phyloP scores from a whole-genome alignment of 1,139 yeast genomes.

The Blastobotrys apis region DNA sequence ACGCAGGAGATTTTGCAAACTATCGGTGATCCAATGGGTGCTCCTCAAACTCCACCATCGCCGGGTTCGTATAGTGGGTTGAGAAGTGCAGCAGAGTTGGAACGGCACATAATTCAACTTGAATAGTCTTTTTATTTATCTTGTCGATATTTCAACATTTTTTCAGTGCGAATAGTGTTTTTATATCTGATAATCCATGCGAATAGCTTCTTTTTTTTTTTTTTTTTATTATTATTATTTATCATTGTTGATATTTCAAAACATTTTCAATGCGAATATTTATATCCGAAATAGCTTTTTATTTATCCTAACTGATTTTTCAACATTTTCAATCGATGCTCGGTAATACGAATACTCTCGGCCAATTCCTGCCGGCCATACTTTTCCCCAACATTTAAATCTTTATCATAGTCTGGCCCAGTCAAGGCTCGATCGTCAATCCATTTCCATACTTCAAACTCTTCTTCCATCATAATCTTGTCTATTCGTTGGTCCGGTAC shows the following conservation, averaged over 20 bases:
- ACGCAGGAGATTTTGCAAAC: slow-evolving; percentile 8
- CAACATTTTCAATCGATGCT: slow-evolving; percentile 45
- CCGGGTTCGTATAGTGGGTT: too few relatives aligned
- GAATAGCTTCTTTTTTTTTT: slow-evolving; percentile 3
- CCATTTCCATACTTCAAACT: slow-evolving; percentile 79
- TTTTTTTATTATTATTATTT: slow-evolving; percentile 3
- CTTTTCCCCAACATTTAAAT: slow-evolving; percentile 15
- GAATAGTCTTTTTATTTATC: too few relatives aligned
- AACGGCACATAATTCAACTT: not conserved
- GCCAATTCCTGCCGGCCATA: slow-evolving; percentile 47
- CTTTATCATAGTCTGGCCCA: not conserved
- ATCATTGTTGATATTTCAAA: too few relatives aligned
- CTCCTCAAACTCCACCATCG: too few relatives aligned
- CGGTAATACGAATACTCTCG: slow-evolving; percentile 55
- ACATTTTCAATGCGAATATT: too few relatives aligned
- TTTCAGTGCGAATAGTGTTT: too few relatives aligned
- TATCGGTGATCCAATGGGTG: too few relatives aligned
- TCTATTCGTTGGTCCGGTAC: slow-evolving; percentile 19
- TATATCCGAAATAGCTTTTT: too few relatives aligned
- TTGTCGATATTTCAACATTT: too few relatives aligned
- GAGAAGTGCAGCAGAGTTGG: not conserved
- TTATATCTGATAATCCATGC: too few relatives aligned
- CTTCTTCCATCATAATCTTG: slow-evolving; percentile 43
- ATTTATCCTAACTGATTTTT: slow-evolving; percentile 29
- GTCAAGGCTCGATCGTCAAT: slow-evolving; percentile 51